Conservation (phyloP, 2,329 filamentous ascomycete species). For the Pseudogymnoascus sp. region DNA sequence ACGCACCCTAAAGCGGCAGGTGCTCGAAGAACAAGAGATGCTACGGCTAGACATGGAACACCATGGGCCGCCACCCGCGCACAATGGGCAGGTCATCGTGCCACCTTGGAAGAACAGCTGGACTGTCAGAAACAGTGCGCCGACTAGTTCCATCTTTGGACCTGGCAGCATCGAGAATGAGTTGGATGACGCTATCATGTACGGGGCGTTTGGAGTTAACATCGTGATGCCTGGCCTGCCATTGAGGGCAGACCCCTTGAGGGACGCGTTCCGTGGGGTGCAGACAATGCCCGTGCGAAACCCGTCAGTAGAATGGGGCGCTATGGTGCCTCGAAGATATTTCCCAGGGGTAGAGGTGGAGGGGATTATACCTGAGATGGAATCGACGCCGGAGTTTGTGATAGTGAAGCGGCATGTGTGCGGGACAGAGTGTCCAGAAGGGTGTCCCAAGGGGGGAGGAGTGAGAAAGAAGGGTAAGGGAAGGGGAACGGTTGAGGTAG, state of each 20-base stretch:
- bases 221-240: background rate
- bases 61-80: background rate
- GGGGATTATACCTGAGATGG: background rate
- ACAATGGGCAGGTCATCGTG: background rate
- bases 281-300: background rate
- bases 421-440: background rate
- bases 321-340: background rate
- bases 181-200: background rate
- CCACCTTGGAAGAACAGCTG: background rate
- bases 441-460: background rate
- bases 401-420: background rate
- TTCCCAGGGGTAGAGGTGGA: background rate
- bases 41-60: background rate
- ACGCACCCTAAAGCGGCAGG: background rate
- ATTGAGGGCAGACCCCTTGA: background rate
- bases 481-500: background rate
- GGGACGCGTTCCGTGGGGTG: background rate
- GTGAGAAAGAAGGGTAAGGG: background rate
- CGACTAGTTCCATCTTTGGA: background rate
- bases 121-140: background rate
- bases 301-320: background rate
- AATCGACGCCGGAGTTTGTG: background rate
- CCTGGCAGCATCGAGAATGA: background rate
- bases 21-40: background rate
- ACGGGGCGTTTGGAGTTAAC: background rate